phyloP scores from a whole-genome alignment of 2,329 filamentous ascomycete genomes.

The Aspergillus sp. region DNA sequence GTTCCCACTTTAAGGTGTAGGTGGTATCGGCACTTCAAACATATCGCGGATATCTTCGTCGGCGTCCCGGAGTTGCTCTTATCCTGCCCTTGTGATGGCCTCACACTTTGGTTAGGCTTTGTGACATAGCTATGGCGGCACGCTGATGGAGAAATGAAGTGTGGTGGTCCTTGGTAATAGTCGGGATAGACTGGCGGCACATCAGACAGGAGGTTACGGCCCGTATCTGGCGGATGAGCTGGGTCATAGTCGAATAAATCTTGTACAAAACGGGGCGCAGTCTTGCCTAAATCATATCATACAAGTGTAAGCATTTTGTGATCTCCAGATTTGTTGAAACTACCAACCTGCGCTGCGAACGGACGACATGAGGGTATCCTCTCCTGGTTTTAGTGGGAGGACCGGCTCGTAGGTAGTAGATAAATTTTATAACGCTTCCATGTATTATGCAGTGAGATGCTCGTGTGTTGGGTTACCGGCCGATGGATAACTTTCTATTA shows the following conservation, averaged over 20 bases:
- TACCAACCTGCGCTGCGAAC: conserved; percentile 35
- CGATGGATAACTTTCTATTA: background rate
- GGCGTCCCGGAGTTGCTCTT: conserved; percentile 43
- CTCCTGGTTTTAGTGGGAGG: conserved; percentile 15
- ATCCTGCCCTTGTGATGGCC: conserved; percentile 44
- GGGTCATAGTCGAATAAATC: conserved; percentile 49
- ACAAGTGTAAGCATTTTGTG: conserved; percentile 1
- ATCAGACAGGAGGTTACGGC: conserved; percentile 59
- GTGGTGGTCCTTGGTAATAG: conserved; percentile 33
- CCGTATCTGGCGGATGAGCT: conserved; percentile 42
- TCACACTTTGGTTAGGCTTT: conserved; percentile 56
- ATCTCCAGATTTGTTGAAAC: background rate
- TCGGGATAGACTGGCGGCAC: conserved; percentile 54
- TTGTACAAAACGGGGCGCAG: conserved; percentile 49
- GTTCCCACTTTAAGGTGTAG: conserved; percentile 59
- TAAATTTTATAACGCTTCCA: conserved; percentile 9
- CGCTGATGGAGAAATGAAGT: conserved; percentile 42
- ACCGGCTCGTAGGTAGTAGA: conserved; percentile 7
- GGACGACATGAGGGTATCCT: conserved; percentile 31
- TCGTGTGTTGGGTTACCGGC: background rate
- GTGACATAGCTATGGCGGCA: conserved; percentile 61
- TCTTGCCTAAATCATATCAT: conserved; percentile 45
- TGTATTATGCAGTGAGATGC: conserved; percentile 1
- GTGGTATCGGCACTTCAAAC: conserved; percentile 62
- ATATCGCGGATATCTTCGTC: conserved; percentile 62